Evolutionary conservation across 345 rosid species (phyloP), one percentile per base, ranked within the genome.

Genomic region (Camelina neglecta): DNA sequence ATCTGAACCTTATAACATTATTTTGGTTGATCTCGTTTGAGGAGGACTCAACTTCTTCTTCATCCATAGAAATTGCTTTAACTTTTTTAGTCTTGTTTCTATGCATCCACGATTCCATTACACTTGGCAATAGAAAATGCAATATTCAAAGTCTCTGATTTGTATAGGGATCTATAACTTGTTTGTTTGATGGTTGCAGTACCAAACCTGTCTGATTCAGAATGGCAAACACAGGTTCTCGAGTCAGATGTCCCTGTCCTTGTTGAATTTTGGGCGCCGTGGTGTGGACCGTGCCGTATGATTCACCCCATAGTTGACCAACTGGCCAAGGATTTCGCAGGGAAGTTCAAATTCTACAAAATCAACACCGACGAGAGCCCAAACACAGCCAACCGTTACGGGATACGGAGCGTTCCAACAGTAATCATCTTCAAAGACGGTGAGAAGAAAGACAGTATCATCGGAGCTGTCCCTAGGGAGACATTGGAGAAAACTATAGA

Each of bases 221-320:
- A 85, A 60, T 90, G 96, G 96, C 81, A 88, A 47, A 84, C 91
- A 11, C 79, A 79, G 33, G 90, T 90, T 58, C 87, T 90, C 4
- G 80, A 86, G 44, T 80, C 90, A 15, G 84, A 84, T 38, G 41
- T 65, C 2, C 89, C 96, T 0, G 93, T 90, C 7, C 23, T 90
- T 49, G 90, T 90, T 36, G 93, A 88, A 18, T 85, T 90, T 63
- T 88, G 91, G 93, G 96, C 93, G 16, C 93, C 96, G 1, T 90
- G 96, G 93, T 90, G 96, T 39, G 96, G 96, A 7, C 96, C 96
- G 2, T 90, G 96, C 82, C 84, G 88, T 55, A 81, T 90, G 86
- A 86, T 90, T 41, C 86, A 80, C 76, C 96, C 93, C 2, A 42
- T 83, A 9, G 80, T 90, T 18, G 86, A 80, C 56, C 91, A 90